Evolutionary conservation across 805 yeast genomes (phyloP).

Genomic region (Pichia cabralensis): DNA sequence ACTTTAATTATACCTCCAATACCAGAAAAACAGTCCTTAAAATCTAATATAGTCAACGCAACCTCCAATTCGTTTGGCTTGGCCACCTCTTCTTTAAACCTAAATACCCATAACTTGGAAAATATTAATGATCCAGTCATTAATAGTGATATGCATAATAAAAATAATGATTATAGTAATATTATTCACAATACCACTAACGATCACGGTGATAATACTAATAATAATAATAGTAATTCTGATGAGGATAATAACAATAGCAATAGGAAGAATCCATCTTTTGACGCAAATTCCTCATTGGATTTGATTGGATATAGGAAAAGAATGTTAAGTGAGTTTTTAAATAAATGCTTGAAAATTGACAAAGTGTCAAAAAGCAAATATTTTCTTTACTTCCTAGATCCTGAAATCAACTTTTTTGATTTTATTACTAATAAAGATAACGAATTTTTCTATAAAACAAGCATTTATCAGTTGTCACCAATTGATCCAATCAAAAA

Average conservation of each 20-base stretch:
- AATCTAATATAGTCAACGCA: slow-evolving; percentile 24
- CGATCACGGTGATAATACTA: too few relatives aligned
- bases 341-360: slow-evolving; percentile 62
- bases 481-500: slow-evolving; percentile 46
- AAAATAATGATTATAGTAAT: too few relatives aligned
- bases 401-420: slow-evolving; percentile 77
- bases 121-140: too few relatives aligned
- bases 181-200: too few relatives aligned
- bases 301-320: slow-evolving; percentile 48
- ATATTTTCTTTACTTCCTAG: slow-evolving; percentile 68
- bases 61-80: slow-evolving; percentile 22
- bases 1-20: slow-evolving; percentile 85
- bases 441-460: slow-evolving; percentile 39
- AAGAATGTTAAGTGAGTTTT: slow-evolving; percentile 64
- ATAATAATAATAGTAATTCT: too few relatives aligned
- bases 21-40: slow-evolving; percentile 70
- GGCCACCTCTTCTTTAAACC: slow-evolving; percentile 6
- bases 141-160: too few relatives aligned
- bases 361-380: slow-evolving; percentile 45
- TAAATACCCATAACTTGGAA: too few relatives aligned
- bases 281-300: slow-evolving; percentile 5
- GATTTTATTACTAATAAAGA: slow-evolving; percentile 59
- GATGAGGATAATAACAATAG: too few relatives aligned
- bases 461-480: slow-evolving; percentile 45
- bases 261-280: too few relatives aligned